Evolutionary conservation across 441 rosid species (phyloP).

Genomic region (Daphne laureola): DNA sequence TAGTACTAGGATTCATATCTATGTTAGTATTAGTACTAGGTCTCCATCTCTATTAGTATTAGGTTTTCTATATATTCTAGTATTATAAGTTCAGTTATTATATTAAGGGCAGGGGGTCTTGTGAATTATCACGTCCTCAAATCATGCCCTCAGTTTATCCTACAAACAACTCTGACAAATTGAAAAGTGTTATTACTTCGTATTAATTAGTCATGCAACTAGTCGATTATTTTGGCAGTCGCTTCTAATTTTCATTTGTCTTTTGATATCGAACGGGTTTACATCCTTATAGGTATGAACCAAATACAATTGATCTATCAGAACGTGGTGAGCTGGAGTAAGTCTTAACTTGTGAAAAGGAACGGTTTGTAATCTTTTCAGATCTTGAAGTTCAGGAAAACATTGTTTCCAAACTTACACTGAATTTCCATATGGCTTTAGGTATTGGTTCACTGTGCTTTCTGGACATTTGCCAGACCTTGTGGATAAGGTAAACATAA

Average conservation of each 20-base stretch:
- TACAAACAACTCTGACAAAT: background rate
- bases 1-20: too few relatives aligned
- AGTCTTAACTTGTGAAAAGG: constrained; percentile 28
- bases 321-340: constrained; percentile 85
- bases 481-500: constrained; percentile 68
- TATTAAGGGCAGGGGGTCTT: too few relatives aligned
- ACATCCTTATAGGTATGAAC: constrained; percentile 73
- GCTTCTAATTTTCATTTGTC: background rate
- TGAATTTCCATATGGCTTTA: constrained; percentile 22
- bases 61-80: too few relatives aligned
- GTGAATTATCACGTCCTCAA: too few relatives aligned
- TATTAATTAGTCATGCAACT: too few relatives aligned
- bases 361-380: background rate
- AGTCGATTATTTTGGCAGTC: background rate
- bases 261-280: constrained; percentile 14
- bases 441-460: constrained; percentile 97
- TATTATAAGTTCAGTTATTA: too few relatives aligned
- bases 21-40: too few relatives aligned
- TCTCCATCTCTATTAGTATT: too few relatives aligned
- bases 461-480: constrained; percentile 90
- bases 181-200: too few relatives aligned
- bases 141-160: too few relatives aligned
- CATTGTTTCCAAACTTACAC: constrained; percentile 14
- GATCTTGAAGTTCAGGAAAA: background rate
- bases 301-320: constrained; percentile 92